Conservation (phyloP, 768 basidiomycete genomes). For the Hericium erinaceus region DNA sequence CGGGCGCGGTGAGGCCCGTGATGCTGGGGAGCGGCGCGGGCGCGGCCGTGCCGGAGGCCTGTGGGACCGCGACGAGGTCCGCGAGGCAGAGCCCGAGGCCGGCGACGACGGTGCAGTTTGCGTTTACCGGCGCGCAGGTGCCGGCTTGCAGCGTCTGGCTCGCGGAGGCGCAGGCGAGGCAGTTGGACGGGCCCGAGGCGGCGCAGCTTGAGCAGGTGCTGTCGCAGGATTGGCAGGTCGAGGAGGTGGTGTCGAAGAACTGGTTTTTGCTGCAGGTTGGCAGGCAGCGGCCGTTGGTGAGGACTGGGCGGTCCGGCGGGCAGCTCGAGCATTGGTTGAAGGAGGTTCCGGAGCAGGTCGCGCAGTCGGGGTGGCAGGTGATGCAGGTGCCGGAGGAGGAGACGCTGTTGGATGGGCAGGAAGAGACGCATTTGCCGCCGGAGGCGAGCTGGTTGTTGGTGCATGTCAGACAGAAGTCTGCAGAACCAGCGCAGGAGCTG, state of each 20-base stretch:
- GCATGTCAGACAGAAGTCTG: constrained; percentile 71
- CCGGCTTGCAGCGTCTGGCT: constrained; percentile 56
- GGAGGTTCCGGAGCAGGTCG: constrained; percentile 67
- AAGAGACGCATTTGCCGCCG: constrained; percentile 62
- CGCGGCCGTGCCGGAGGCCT: constrained; percentile 31
- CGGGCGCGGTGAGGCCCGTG: constrained; percentile 50
- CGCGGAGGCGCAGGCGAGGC: constrained; percentile 64
- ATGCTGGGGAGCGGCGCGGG: constrained; percentile 41
- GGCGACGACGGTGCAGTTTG: constrained; percentile 45
- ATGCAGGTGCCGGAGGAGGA: constrained; percentile 56
- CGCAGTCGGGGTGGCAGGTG: constrained; percentile 81
- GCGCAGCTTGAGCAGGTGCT: constrained; percentile 72
- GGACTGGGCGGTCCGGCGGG: constrained; percentile 56
- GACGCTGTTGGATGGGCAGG: constrained; percentile 69
- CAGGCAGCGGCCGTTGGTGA: constrained; percentile 67
- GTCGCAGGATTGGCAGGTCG: constrained; percentile 65
- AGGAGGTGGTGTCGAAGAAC: constrained; percentile 59
- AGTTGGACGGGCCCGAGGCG: constrained; percentile 54
- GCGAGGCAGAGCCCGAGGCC: constrained; percentile 74
- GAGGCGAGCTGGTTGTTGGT: constrained; percentile 55
- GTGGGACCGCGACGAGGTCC: constrained; percentile 53
- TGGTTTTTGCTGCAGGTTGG: constrained; percentile 65
- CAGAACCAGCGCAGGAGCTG: constrained; percentile 55
- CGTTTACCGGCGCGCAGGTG: constrained; percentile 44
- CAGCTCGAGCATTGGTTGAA: constrained; percentile 78